Conservation (phyloP, 768 basidiomycete genomes). For the Boletus barrowsii region DNA sequence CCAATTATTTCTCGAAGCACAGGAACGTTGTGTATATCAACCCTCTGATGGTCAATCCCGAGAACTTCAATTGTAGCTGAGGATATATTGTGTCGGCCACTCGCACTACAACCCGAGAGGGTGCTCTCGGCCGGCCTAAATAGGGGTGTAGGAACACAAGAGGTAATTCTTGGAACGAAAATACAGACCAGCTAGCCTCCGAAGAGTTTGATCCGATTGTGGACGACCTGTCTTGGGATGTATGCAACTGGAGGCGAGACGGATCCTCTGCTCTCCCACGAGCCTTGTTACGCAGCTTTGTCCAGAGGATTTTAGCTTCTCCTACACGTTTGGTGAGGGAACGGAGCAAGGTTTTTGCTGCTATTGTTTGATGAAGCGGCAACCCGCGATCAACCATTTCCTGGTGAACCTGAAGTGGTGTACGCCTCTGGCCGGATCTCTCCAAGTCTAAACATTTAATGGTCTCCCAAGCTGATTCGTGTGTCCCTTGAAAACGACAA, state of each 20-base stretch:
- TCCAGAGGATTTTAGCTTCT: slow-evolving; percentile 9
- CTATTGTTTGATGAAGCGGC: slow-evolving; percentile 9
- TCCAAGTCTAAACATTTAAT: not conserved
- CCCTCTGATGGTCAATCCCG: slow-evolving; percentile 2
- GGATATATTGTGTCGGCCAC: not conserved
- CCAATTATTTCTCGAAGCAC: slow-evolving; percentile 9
- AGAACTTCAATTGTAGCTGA: slow-evolving; percentile 4
- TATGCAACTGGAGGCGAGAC: too few relatives aligned
- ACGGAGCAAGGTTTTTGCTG: slow-evolving; percentile 14
- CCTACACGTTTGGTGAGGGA: not conserved
- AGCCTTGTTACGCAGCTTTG: not conserved
- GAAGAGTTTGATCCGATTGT: not conserved
- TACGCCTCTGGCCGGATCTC: not conserved
- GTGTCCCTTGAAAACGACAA: too few relatives aligned
- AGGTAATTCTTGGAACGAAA: not conserved
- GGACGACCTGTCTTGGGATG: not conserved
- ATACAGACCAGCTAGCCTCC: not conserved
- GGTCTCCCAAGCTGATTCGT: not conserved
- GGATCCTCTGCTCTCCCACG: not conserved
- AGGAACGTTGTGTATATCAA: slow-evolving; percentile 1
- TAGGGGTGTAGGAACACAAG: not conserved
- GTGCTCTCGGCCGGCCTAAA: not conserved
- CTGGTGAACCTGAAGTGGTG: slow-evolving; percentile 12
- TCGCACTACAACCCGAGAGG: slow-evolving; percentile 1
- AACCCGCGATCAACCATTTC: slow-evolving; percentile 17